These are phyloP conservation scores for Diaporthe nobilis DNA, from an alignment of 2,329 filamentous ascomycete genomes.

Conservation along the genomic window DNA sequence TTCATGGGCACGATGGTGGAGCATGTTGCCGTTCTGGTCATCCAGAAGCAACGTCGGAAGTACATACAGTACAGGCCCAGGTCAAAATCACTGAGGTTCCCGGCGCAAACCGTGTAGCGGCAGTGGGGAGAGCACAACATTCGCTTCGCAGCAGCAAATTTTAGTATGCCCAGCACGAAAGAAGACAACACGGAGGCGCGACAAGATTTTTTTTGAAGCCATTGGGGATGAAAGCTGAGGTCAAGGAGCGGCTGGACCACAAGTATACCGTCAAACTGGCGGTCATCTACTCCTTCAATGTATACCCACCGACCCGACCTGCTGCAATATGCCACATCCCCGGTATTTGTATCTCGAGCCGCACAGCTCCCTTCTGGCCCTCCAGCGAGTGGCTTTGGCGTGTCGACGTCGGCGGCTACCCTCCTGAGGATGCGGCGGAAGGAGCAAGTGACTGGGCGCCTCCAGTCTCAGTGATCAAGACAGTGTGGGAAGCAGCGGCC, in stretches of 20 bases:
- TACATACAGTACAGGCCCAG: constrained; percentile 44
- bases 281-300: not conserved
- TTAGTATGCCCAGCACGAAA: constrained; percentile 61
- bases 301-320: not conserved
- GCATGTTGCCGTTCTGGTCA: constrained; percentile 47
- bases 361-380: constrained; percentile 61
- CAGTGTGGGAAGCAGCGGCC: not conserved
- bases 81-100: constrained; percentile 52
- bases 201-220: constrained; percentile 56
- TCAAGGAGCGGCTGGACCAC: constrained; percentile 58
- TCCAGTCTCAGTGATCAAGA: not conserved
- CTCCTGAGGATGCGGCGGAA: not conserved
- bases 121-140: constrained; percentile 60
- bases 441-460: not conserved
- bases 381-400: constrained; percentile 61
- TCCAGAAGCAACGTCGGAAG: constrained; percentile 47
- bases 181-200: constrained; percentile 55
- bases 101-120: constrained; percentile 59
- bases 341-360: constrained; percentile 65
- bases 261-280: not conserved
- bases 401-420: not conserved
- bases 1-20: constrained; percentile 46
- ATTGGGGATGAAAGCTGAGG: constrained; percentile 60
- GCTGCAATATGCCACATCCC: constrained; percentile 45
- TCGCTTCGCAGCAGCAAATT: constrained; percentile 47